These are phyloP conservation scores for Diplodia sapinea DNA, from an alignment of 2,329 filamentous ascomycete genomes.

Conservation along the genomic window DNA sequence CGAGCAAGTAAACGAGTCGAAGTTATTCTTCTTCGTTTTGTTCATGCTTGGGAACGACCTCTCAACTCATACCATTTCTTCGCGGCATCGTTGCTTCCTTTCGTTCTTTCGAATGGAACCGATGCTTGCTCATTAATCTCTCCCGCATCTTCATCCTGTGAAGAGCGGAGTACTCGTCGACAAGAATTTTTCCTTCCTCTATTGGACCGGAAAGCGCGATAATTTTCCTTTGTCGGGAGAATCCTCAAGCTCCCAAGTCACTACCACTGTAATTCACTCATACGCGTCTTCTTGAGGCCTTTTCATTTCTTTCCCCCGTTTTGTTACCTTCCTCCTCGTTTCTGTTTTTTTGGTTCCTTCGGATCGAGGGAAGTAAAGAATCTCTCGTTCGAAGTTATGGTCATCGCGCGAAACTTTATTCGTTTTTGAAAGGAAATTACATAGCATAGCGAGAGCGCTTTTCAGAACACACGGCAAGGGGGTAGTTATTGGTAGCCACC, in stretches of 20 bases:
- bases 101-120: neutral
- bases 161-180: neutral
- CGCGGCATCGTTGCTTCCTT: neutral
- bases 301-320: neutral
- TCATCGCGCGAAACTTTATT: neutral
- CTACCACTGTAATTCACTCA: slow-evolving; percentile 4
- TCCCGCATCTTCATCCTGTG: neutral
- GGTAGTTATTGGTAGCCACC: neutral
- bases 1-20: slow-evolving; percentile 7
- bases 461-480: neutral
- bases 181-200: neutral
- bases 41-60: neutral
- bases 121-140: neutral
- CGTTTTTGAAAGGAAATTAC: neutral
- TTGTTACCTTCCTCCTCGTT: neutral
- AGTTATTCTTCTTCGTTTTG: neutral
- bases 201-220: neutral
- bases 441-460: slow-evolving; percentile 8
- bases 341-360: neutral
- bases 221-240: neutral
- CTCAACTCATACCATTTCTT: neutral
- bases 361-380: neutral
- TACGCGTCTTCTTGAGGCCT: neutral
- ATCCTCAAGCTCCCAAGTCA: neutral
- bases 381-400: neutral